phyloP scores from a whole-genome alignment of 192 early-diverging fungal species.

The Nowakowskiella sp. region DNA sequence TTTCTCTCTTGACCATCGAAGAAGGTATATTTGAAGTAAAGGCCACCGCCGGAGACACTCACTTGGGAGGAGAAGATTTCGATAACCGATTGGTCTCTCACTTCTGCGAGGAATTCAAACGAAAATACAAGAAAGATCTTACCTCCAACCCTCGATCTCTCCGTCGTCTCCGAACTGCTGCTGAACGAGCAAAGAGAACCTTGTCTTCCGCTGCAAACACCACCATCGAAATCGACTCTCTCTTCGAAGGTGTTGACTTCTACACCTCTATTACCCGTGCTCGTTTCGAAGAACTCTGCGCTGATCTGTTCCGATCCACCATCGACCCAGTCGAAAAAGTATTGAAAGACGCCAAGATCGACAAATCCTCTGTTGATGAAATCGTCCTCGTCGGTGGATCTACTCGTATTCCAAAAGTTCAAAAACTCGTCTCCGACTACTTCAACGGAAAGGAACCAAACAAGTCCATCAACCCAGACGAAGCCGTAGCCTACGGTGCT shows the following conservation, averaged over 20 bases:
- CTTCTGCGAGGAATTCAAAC: slow-evolving; percentile 95
- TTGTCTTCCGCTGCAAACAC: slow-evolving; percentile 91
- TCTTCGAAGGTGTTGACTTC: slow-evolving; percentile 96
- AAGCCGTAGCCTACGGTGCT: slow-evolving; percentile 98
- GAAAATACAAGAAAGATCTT: slow-evolving; percentile 96
- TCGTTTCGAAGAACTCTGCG: slow-evolving; percentile 98
- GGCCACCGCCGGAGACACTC: slow-evolving; percentile 98
- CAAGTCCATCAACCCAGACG: slow-evolving; percentile 99
- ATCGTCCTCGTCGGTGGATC: slow-evolving; percentile 98
- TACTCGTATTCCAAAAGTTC: slow-evolving; percentile 98
- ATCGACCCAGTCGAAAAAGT: slow-evolving; percentile 96
- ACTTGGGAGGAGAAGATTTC: slow-evolving; percentile 99
- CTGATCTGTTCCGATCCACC: slow-evolving; percentile 91
- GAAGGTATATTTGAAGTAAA: slow-evolving; percentile 98
- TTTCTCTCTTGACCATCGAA: slow-evolving; percentile 93
- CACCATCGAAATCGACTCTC: slow-evolving; percentile 92
- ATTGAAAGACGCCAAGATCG: slow-evolving; percentile 91
- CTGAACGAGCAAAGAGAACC: slow-evolving; percentile 96
- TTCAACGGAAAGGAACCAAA: slow-evolving; percentile 99
- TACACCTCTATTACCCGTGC: slow-evolving; percentile 97
- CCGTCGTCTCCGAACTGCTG: slow-evolving; percentile 93
- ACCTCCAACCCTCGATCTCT: slow-evolving; percentile 81
- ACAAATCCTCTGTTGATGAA: slow-evolving; percentile 83
- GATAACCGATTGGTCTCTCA: slow-evolving; percentile 96
- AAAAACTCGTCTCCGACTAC: slow-evolving; percentile 95